Conservation (phyloP, 495 filamentous ascomycete genomes). For the Tuber calosporum region DNA sequence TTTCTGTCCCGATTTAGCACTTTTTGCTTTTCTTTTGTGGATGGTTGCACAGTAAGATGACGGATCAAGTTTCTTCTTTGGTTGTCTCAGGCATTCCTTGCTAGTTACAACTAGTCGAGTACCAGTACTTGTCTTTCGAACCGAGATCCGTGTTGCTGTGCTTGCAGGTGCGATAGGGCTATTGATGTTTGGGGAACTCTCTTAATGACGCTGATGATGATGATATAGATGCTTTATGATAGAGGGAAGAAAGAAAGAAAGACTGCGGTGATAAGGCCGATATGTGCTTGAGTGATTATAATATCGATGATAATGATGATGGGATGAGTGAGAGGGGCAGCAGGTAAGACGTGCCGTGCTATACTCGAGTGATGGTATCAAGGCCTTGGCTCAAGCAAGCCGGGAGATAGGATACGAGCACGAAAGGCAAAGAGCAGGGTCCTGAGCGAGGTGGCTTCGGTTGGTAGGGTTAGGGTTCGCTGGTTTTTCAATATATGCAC, state of each 20-base stretch:
- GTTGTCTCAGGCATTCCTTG: too few relatives aligned
- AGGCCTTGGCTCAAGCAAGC: background rate
- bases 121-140: too few relatives aligned
- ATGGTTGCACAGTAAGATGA: too few relatives aligned
- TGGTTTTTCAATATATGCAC: too few relatives aligned
- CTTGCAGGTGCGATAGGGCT: background rate
- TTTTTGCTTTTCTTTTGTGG: too few relatives aligned
- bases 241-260: background rate
- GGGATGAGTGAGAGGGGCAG: too few relatives aligned
- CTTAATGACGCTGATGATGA: background rate
- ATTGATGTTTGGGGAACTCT: background rate
- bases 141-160: background rate
- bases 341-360: too few relatives aligned
- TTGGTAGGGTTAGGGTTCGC: background rate
- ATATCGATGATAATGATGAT: background rate
- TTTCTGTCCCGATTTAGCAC: too few relatives aligned
- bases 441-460: background rate
- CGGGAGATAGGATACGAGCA: background rate
- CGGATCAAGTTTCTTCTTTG: too few relatives aligned
- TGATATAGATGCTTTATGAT: background rate
- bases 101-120: too few relatives aligned
- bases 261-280: background rate
- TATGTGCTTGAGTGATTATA: background rate
- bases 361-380: background rate
- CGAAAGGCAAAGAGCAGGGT: background rate